Evolutionary conservation across 768 basidiomycete species (phyloP), one percentile per base, ranked within the genome.

Genomic region (Lentinula sp.): DNA sequence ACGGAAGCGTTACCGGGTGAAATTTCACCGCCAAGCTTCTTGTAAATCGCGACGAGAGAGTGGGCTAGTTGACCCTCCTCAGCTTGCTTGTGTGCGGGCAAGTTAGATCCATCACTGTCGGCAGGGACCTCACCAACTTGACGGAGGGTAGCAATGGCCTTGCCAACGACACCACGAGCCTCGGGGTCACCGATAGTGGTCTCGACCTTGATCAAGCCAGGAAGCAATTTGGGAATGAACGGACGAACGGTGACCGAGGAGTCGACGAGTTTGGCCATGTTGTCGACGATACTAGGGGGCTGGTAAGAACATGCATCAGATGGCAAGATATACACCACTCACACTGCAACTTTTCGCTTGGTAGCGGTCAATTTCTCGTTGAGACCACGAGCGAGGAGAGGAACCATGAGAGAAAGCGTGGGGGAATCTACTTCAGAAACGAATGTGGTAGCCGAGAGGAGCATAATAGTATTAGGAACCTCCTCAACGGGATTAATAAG

Each of bases 401-500:
- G 95, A 62, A 95, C 95, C 93, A 98, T 97, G 67, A 98, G 87
- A 68, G 95, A 97, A 66, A 98, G 89, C 66, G 95, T 97, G 60
- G 95, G 84, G 54, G 95, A 94, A 70, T 97, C 95, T 77, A 98
- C 95, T 83, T 98, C 95, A 57, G 95, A 93, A 92, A 98, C 95
- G 88, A 97, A 98, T 75, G 95, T 98, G 76, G 95, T 98, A 61
- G 95, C 87, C 76, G 95, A 94, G 77, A 97, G 93, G 78, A 96
- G 90, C 64, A 84, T 83, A 70, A 98, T 92, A 70, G 95, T 97
- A 69, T 86, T 89, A 69, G 95, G 91, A 61, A 98, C 95, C 86
- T 99, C 97, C 81, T 99, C 96, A 65, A 97, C 94, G 69, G 97
- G 97, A 84, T 99, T 95, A 79, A 98, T 94, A 71, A 98, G 82